Evolutionary conservation across 345 rosid species (phyloP), one percentile per base, ranked within the genome.

Genomic region (Cardiospermum halicacabum): DNA sequence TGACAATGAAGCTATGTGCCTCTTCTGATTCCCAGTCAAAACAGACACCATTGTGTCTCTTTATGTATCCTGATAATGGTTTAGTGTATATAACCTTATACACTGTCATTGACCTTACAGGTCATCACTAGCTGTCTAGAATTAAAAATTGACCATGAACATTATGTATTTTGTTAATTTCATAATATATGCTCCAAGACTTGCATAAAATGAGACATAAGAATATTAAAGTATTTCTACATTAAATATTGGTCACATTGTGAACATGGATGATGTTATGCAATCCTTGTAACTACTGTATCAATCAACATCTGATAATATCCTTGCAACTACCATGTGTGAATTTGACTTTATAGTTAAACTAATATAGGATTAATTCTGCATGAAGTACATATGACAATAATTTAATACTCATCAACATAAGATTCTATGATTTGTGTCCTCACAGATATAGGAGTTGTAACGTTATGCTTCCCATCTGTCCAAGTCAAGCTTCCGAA

Each of bases 341-440:
- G 10, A 5, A 1, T 34, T 11, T 34, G 39, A 34, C 39, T 34
- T 34, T 34, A 11, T 5, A 34, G n/a, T n/a, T n/a, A 4, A 1
- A 39, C 3, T 34, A 1, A 4, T 34, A 34, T 34, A 1, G n/a
- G n/a, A n/a, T n/a, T n/a, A n/a, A n/a, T n/a, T n/a, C n/a, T n/a
- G n/a, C n/a, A n/a, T n/a, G n/a, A n/a, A 39, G 43, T 39, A 2
- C 12, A 39, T 4, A 8, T 11, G 15, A 39, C 16, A 9, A 3
- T 39, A 9, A 39, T 39, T 39, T 39, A 76, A 28, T 47, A 40
- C 27, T 66, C 70, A 62, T 59, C 37, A 25, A 64, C 19, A 55
- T 58, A 64, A 32, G 56, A 70, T 16, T 56, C 54, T 18, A 67
- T 36, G 19, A 74, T 54, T 36, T 75, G 68, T 13, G 80, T 76